phyloP scores from a whole-genome alignment of 2,329 filamentous ascomycete species.

The Aspergillus melleus region DNA sequence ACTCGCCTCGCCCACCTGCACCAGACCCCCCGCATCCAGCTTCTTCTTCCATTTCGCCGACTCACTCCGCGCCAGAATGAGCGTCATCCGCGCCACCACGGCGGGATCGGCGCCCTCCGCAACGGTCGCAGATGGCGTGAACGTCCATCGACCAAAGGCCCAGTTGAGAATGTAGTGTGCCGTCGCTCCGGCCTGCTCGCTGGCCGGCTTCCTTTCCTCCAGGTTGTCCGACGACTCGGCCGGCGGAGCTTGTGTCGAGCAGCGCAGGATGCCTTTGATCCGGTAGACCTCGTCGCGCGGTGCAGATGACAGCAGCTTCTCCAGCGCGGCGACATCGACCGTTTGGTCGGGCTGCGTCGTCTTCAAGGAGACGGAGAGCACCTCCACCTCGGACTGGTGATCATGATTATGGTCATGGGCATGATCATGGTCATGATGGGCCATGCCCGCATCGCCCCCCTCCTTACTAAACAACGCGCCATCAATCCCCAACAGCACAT shows the following conservation, averaged over 20 bases:
- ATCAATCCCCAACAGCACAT: constrained; percentile 84
- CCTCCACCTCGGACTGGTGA: constrained; percentile 86
- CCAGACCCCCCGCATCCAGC: constrained; percentile 41
- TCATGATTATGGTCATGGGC: constrained; percentile 48
- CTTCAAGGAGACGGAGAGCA: constrained; percentile 75
- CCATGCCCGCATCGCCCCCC: constrained; percentile 36
- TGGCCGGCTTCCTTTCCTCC: constrained; percentile 20
- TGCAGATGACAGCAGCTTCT: constrained; percentile 67
- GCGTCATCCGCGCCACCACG: constrained; percentile 43
- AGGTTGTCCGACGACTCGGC: constrained; percentile 50
- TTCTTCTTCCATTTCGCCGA: constrained; percentile 52
- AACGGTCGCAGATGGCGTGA: constrained; percentile 60
- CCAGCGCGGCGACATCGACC: constrained; percentile 60
- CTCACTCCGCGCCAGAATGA: constrained; percentile 50
- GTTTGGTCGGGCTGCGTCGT: constrained; percentile 44
- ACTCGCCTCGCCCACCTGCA: constrained; percentile 27
- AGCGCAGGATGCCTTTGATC: constrained; percentile 73
- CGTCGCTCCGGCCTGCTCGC: constrained; percentile 29
- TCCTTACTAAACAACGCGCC: constrained; percentile 61
- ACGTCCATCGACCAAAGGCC: constrained; percentile 96
- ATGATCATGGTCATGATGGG: constrained; percentile 36
- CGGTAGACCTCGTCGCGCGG: constrained; percentile 94
- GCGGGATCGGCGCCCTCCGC: constrained; percentile 31
- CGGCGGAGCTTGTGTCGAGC: constrained; percentile 40
- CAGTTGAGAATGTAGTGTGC: constrained; percentile 88